phyloP scores from a whole-genome alignment of 306 rosid species.

The Glycine latifolia region DNA sequence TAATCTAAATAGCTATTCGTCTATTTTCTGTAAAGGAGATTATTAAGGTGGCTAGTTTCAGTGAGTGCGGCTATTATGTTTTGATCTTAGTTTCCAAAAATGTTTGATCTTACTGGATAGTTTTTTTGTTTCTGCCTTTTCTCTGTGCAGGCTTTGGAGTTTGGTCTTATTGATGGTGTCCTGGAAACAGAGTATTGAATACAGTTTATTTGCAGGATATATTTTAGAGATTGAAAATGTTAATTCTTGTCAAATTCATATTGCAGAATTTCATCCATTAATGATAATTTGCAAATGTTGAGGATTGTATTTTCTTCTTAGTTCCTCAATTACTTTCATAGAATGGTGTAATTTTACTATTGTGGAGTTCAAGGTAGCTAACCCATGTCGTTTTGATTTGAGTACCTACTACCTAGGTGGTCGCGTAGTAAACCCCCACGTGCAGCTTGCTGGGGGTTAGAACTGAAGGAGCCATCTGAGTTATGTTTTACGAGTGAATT shows the following conservation, averaged over 20 bases:
- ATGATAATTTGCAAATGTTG: constrained; percentile 21
- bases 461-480: no score
- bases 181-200: constrained; percentile 90
- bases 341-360: background rate
- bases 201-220: constrained; percentile 18
- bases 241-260: constrained; percentile 28
- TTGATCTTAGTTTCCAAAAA: constrained; percentile 2
- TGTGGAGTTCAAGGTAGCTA: no score
- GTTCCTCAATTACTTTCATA: background rate
- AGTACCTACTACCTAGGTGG: no score
- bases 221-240: constrained; percentile 21
- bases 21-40: constrained; percentile 11
- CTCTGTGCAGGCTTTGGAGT: constrained; percentile 84
- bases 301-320: background rate
- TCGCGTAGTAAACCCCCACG: no score
- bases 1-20: constrained; percentile 1
- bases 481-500: no score
- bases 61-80: background rate
- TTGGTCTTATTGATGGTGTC: constrained; percentile 88
- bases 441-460: no score
- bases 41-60: background rate
- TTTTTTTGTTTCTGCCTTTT: constrained; percentile 21
- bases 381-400: no score
- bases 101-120: background rate
- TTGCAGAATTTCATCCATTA: constrained; percentile 35